phyloP scores from a whole-genome alignment of 2,329 filamentous ascomycete species.

The Teratosphaeria zuluensis region DNA sequence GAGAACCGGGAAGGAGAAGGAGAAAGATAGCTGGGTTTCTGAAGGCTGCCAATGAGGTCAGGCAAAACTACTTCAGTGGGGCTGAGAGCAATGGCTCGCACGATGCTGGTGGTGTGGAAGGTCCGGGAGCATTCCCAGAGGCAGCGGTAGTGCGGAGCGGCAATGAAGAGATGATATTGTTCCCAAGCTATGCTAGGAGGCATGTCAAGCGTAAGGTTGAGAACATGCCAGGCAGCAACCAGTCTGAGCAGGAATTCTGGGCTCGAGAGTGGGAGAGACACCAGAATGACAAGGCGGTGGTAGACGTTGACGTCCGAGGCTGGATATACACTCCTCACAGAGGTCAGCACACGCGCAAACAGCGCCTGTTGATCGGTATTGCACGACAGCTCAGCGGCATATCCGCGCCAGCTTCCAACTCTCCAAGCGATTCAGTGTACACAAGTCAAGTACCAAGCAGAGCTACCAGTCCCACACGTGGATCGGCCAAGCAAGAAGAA shows the following conservation, averaged over 20 bases:
- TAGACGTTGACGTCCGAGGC: conserved; percentile 89
- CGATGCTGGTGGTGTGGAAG: conserved; percentile 13
- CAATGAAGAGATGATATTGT: conserved; percentile 86
- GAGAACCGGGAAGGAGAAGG: conserved; percentile 60
- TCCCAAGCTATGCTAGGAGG: conserved; percentile 81
- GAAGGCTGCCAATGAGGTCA: conserved; percentile 61
- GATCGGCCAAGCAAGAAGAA: conserved; percentile 41
- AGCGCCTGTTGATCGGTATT: conserved; percentile 75
- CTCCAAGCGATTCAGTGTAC: neutral
- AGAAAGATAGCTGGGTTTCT: conserved; percentile 67
- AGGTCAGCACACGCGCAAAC: conserved; percentile 77
- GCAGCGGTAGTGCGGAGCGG: conserved; percentile 70
- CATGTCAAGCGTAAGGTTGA: conserved; percentile 45
- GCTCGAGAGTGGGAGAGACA: conserved; percentile 66
- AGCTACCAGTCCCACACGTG: conserved; percentile 29
- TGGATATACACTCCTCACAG: conserved; percentile 87
- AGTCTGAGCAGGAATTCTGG: conserved; percentile 53
- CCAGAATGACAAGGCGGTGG: conserved; percentile 73
- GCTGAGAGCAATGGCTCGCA: conserved; percentile 22
- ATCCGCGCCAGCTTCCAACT: conserved; percentile 48
- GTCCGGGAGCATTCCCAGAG: conserved; percentile 64
- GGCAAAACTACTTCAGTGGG: conserved; percentile 49
- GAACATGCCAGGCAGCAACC: conserved; percentile 4
- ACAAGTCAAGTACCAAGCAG: conserved; percentile 29
- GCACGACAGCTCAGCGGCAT: conserved; percentile 83